phyloP scores from a whole-genome alignment of 495 filamentous ascomycete species.

The Penicillium arizonense region DNA sequence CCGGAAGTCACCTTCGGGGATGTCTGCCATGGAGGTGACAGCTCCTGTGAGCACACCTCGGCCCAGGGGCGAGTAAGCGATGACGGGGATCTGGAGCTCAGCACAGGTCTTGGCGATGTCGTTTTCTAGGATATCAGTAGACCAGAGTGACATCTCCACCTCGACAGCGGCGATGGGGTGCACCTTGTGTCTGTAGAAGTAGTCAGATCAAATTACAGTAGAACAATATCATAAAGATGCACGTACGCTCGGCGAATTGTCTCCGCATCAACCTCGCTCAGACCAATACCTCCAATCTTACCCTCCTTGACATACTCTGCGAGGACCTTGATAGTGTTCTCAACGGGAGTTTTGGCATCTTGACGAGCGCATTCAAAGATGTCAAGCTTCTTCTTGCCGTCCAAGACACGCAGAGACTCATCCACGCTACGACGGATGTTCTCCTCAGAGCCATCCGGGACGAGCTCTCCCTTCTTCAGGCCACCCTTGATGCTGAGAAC shows the following conservation, averaged over 20 bases:
- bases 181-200: conserved; percentile 47
- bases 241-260: conserved; percentile 70
- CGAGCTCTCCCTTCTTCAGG: conserved; percentile 27
- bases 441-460: conserved; percentile 58
- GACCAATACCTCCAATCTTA: conserved; percentile 72
- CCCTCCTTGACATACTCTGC: conserved; percentile 69
- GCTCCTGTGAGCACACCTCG: conserved; percentile 57
- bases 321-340: conserved; percentile 55
- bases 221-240: not conserved
- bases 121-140: conserved; percentile 67
- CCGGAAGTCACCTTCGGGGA: conserved; percentile 60
- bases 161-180: conserved; percentile 74
- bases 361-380: conserved; percentile 77
- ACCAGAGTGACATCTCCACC: conserved; percentile 73
- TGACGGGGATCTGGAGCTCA: conserved; percentile 66
- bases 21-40: conserved; percentile 57
- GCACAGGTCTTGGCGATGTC: conserved; percentile 70
- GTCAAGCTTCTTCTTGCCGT: conserved; percentile 78
- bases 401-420: conserved; percentile 52
- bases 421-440: conserved; percentile 67
- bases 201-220: conserved; percentile 11
- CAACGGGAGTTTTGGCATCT: conserved; percentile 61
- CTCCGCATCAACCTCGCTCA: conserved; percentile 70
- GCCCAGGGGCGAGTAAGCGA: conserved; percentile 64
- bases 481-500: conserved; percentile 62